Conservation (phyloP, 305 asterid genomes). For the Solanum hybrid region DNA sequence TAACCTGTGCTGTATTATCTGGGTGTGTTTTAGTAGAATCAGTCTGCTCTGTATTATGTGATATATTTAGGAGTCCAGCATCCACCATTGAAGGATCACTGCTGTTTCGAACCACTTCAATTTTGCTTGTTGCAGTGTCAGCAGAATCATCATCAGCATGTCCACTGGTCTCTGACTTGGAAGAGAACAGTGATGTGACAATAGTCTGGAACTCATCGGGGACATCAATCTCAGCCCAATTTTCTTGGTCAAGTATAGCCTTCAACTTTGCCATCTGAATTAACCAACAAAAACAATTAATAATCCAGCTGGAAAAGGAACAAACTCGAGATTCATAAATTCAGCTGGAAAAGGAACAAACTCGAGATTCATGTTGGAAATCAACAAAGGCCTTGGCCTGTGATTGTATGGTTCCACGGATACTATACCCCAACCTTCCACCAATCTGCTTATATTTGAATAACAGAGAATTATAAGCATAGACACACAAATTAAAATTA, state of each 20-base stretch:
- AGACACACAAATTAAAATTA: neutral
- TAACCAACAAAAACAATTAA: conserved; percentile 20
- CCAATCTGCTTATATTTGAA: conserved; percentile 73
- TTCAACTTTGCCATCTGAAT: conserved; percentile 81
- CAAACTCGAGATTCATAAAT: conserved; percentile 63
- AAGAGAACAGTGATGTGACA: conserved; percentile 47
- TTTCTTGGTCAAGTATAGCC: conserved; percentile 98
- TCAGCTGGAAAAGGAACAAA: conserved; percentile 33
- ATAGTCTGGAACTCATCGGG: conserved; percentile 93
- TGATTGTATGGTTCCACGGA: conserved; percentile 91
- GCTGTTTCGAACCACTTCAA: conserved; percentile 29
- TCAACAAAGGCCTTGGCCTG: conserved; percentile 94
- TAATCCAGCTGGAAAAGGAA: conserved; percentile 17
- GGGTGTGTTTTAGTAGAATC: conserved; percentile 40
- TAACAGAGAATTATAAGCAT: conserved; percentile 25
- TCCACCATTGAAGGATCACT: conserved; percentile 38
- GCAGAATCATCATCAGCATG: conserved; percentile 33
- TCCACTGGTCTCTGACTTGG: conserved; percentile 37
- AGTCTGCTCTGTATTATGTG: conserved; percentile 34
- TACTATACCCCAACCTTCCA: conserved; percentile 99
- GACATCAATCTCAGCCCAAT: conserved; percentile 93
- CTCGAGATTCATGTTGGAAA: conserved; percentile 94
- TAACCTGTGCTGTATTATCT: conserved; percentile 35
- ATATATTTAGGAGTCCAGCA: conserved; percentile 29
- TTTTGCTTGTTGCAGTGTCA: conserved; percentile 30